Evolutionary conservation across 768 basidiomycete species (phyloP), one percentile per base, ranked within the genome.

Genomic region (Xanthoconium purpureum): DNA sequence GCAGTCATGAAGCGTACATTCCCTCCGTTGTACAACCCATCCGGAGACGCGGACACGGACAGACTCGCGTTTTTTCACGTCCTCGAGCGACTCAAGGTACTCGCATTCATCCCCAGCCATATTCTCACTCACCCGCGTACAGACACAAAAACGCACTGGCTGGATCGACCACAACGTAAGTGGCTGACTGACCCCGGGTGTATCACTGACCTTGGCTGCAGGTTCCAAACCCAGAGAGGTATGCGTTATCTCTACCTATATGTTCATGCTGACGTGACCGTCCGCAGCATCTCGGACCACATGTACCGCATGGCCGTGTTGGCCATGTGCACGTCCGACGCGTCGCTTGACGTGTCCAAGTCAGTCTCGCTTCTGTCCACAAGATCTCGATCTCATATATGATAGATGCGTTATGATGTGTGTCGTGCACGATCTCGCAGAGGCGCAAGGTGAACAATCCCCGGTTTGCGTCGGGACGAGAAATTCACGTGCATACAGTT

Each of bases 301-400:
- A 98, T 97, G 96, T 91, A 94, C 69, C 79, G 96, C 46, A 98
- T 99, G 96, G 88, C 93, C 2, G 70, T 98, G n/a, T 80, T 98
- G 42, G 87, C 94, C 5, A 87, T 99, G 84, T 89, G 93, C 57
- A 81, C 84, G 6, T 86, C 91, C 0, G 91, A 91, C 65, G 49
- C 73, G n/a, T 78, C 76, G 1, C 79, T 93, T 9, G 89, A 91
- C 69, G 71, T 89, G 29, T 71, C 88, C 64, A 88, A 88, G 91
- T 91, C 57, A 50, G 82, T 66, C 35, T 33, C 12, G 3, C 11
- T 35, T 14, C 32, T 30, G 28, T 8, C 10, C 1, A 4, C n/a
- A 32, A 2, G 32, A 29, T 13, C n/a, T 11, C 12, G 33, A 49
- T 15, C 8, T n/a, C 40, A 37, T 9, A 24, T 2, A 14, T 40